Evolutionary conservation across 2,329 filamentous ascomycete species (phyloP).

Genomic region (Ceratocystis harringtonii): DNA sequence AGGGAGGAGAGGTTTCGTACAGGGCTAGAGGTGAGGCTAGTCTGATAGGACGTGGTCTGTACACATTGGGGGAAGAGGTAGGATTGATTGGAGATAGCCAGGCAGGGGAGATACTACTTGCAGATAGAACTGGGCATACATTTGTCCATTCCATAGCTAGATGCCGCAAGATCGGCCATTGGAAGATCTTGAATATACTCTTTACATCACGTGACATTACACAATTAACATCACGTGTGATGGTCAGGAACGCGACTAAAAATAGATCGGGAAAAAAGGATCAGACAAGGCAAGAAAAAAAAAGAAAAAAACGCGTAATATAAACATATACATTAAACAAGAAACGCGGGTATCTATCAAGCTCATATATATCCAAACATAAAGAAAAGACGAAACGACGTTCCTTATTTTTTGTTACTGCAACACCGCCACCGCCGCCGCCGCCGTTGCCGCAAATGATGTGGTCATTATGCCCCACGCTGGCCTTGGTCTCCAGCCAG

Average conservation of each 20-base stretch:
- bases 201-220: neutral
- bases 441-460: neutral
- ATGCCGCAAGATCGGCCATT: neutral
- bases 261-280: neutral
- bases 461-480: neutral
- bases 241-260: neutral
- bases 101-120: no score
- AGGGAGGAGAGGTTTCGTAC: neutral
- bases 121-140: neutral
- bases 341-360: constrained; percentile 1
- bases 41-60: neutral
- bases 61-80: no score
- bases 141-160: neutral
- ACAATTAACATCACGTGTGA: neutral
- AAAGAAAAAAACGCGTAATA: neutral
- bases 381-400: neutral
- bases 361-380: constrained; percentile 1
- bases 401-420: neutral
- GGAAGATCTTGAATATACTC: neutral
- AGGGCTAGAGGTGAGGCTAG: neutral
- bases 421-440: neutral
- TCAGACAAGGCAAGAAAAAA: neutral
- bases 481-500: neutral
- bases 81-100: no score
- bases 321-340: neutral